Conservation (phyloP, 371 early-diverging fungal genomes). For the Mortierella sp. region DNA sequence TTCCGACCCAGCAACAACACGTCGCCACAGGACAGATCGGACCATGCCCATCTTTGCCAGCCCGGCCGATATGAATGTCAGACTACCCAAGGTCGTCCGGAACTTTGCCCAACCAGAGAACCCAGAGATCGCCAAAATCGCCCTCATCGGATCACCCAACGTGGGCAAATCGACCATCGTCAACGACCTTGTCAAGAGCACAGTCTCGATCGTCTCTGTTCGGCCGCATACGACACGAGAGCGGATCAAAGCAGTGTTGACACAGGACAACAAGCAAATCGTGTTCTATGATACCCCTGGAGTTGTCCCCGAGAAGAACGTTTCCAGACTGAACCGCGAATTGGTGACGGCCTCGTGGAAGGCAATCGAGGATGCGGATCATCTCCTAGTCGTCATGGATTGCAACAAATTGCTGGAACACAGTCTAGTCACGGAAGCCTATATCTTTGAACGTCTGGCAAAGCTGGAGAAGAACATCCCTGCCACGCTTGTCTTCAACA, state of each 20-base stretch:
- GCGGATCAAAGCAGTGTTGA: slow-evolving; percentile 65
- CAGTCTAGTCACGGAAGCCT: slow-evolving; percentile 64
- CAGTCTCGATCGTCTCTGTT: slow-evolving; percentile 77
- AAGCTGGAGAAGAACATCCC: slow-evolving; percentile 60
- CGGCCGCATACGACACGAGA: slow-evolving; percentile 85
- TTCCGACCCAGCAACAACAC: background rate
- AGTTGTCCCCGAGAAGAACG: slow-evolving; percentile 66
- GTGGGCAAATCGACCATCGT: slow-evolving; percentile 87
- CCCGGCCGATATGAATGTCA: slow-evolving; percentile 46
- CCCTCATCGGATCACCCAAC: slow-evolving; percentile 83
- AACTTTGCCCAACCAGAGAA: slow-evolving; percentile 72
- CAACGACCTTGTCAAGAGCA: slow-evolving; percentile 72
- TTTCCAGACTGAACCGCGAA: slow-evolving; percentile 68
- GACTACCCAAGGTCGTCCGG: slow-evolving; percentile 57
- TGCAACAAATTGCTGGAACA: slow-evolving; percentile 65
- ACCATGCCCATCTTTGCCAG: slow-evolving; percentile 41
- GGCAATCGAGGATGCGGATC: slow-evolving; percentile 78
- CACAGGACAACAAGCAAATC: slow-evolving; percentile 63
- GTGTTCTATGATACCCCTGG: slow-evolving; percentile 61
- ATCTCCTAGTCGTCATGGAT: slow-evolving; percentile 75
- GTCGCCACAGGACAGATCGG: slow-evolving; percentile 14
- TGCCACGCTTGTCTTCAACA: slow-evolving; percentile 78
- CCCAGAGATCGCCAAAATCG: slow-evolving; percentile 73
- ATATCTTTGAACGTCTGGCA: slow-evolving; percentile 68
- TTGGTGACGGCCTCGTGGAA: slow-evolving; percentile 82